Base-by-base conservation (phyloP, 768 basidiomycete genomes). In the Leccinum imitatum region DNA sequence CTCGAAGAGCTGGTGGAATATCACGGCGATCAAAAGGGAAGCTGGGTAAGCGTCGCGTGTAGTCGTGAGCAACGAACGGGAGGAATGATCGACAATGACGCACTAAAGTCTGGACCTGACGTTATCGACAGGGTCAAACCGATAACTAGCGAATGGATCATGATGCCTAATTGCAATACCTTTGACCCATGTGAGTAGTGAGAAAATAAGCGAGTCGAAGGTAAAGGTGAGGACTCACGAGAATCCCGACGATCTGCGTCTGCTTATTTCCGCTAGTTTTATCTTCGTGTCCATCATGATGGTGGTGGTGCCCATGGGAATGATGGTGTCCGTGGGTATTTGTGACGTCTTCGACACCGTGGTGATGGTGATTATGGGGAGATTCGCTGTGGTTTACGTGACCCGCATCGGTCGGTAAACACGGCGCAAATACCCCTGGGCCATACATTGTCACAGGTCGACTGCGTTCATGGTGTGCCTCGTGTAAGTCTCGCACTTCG, bases 1-100 rank as follows among this genome's bases (percentile, higher is more conserved):
- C 67, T 93, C 91, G 64, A 93, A 93, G 10, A 92, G 77, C 66
- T 93, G 91, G 68, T 93, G 92, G 71, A 93, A 93, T 25, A 84
- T 76, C 33, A 93, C 84, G 1, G 90, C 90, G 4, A 87, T 83
- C 13, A 89, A 81, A 2, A 93, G 80, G 0, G 89, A 87, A 2
- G 87, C 90, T 91, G 59, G 3, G 3, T 14, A 1, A 23, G 14
- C 15, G 35, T 30, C 31, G 15, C 14, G 9, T 7, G 37, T 46
- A n/a, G 44, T 5, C 7, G 37, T 71, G 15, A 64, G 27, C 9
- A 47, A 57, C 2, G 13, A 44, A 23, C 13, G 6, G 3, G 21
- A 50, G 14, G 23, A 15, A 39, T 39, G 35, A 31, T 35, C 23
- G 56, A 54, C 0, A 60, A 50, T 33, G 21, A 81, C 86, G 59